Conservation (phyloP, 2,329 filamentous ascomycete species). For the Bipolaris bicolor region DNA sequence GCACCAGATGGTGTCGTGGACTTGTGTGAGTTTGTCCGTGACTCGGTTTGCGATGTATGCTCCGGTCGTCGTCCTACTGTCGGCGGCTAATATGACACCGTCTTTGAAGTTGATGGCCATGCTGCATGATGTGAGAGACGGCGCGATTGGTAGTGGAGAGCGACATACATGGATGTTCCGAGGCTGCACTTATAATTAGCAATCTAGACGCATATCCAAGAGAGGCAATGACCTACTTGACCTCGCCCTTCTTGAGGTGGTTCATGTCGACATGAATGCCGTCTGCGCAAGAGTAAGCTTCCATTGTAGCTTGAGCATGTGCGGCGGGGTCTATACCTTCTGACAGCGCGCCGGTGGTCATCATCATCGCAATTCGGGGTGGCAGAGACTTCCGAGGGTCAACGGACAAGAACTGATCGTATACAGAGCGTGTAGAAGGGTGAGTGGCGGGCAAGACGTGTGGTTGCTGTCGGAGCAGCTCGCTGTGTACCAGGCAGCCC, state of each 20-base stretch:
- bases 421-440: not conserved
- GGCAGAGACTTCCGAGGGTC: not conserved
- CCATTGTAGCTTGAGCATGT: constrained; percentile 11
- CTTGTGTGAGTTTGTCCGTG: constrained; percentile 97
- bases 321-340: constrained; percentile 39
- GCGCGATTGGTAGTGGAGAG: constrained; percentile 24
- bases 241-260: constrained; percentile 96
- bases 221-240: constrained; percentile 75
- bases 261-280: constrained; percentile 99
- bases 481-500: constrained; percentile 15
- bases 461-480: constrained; percentile 6
- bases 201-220: not conserved
- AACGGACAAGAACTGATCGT: not conserved
- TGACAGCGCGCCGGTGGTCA: constrained; percentile 47
- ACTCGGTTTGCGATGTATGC: constrained; percentile 99
- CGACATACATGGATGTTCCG: constrained; percentile 90
- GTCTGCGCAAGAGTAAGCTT: constrained; percentile 66
- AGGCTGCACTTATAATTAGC: constrained; percentile 62
- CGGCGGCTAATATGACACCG: constrained; percentile 95
- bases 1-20: constrained; percentile 99
- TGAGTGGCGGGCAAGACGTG: constrained; percentile 11
- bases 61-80: constrained; percentile 96
- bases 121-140: constrained; percentile 55
- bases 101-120: constrained; percentile 99
- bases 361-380: constrained; percentile 31